Evolutionary conservation across 371 early-diverging fungal species (phyloP).

Genomic region (Syncephalastrum sp.): DNA sequence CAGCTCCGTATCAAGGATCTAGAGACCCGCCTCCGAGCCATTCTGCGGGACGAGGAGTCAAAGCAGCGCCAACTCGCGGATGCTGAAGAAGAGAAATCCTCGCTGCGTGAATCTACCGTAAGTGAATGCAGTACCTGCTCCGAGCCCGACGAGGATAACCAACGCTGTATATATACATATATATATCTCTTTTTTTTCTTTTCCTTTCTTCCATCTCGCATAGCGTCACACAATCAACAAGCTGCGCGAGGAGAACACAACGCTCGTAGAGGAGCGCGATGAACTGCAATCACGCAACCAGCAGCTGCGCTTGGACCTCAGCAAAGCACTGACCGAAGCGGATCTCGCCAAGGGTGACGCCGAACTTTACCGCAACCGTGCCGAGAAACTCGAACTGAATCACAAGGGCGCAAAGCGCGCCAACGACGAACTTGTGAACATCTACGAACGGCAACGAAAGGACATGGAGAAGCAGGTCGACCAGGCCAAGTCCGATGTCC

Average conservation of each 20-base stretch:
- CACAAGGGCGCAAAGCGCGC: constrained; percentile 10
- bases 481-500: constrained; percentile 5
- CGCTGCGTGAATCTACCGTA: too few relatives aligned
- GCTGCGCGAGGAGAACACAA: constrained; percentile 8
- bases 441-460: constrained; percentile 17
- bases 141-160: too few relatives aligned
- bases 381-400: constrained; percentile 13
- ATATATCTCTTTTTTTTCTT: too few relatives aligned
- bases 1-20: too few relatives aligned
- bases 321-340: constrained; percentile 3
- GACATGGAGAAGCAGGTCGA: constrained; percentile 12
- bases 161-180: too few relatives aligned
- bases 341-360: constrained; percentile 9
- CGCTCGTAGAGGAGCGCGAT: constrained; percentile 13
- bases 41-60: too few relatives aligned
- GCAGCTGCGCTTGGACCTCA: constrained; percentile 9
- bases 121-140: too few relatives aligned
- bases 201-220: background rate
- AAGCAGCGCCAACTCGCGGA: too few relatives aligned
- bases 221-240: background rate
- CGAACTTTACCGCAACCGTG: constrained; percentile 8
- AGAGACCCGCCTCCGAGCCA: too few relatives aligned
- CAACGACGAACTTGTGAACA: constrained; percentile 13
- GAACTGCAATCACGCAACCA: background rate
- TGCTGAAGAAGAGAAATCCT: too few relatives aligned